Evolutionary conservation across 2,329 filamentous ascomycete genomes (phyloP), one percentile per base, ranked within the genome.

Genomic region (Exophiala dermatitidis): DNA sequence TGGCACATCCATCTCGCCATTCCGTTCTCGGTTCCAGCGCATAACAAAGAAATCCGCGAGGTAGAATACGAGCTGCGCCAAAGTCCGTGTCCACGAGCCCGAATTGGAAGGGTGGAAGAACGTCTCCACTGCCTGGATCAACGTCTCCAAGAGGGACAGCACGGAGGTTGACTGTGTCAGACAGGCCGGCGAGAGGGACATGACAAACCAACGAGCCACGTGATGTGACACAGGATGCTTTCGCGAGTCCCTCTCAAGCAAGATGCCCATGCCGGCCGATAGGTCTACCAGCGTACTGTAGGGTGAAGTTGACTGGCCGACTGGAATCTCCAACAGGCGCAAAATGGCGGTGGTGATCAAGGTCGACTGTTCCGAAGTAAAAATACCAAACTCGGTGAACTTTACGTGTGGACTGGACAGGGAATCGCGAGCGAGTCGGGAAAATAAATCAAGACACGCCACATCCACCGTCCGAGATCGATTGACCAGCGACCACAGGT

Each of bases 91-190:
- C 93, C 93, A 98, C 9, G 76, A 76, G 9, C 93, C 93, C 48
- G 91, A 88, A 68, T 98, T 98, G 2, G 93, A 98, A 1, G 93
- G 93, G 65, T 98, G 93, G 76, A 96, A 98, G 70, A 98, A 98
- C 0, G 93, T 98, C 69, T 98, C 93, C 44, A 97, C 86, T 2
- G 90, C 93, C 68, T 97, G 87, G 62, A 98, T 86, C 48, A 98
- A 76, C 0, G 88, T 91, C 68, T 98, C 91, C 3, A 98, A 78
- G 60, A 87, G 88, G 33, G 85, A 82, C 63, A 98, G 72, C 41
- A 95, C 82, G 0, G 90, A 97, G 51, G 85, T 84, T 31, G 85
- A 77, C n/a, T 82, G 77, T 40, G 87, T 81, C 46, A 94, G 73
- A 64, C 88, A 93, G 43, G 83, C 76, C 1, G 93, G 91, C 1